phyloP scores from a whole-genome alignment of 805 yeast genomes.

The Cephaloascus albidus region DNA sequence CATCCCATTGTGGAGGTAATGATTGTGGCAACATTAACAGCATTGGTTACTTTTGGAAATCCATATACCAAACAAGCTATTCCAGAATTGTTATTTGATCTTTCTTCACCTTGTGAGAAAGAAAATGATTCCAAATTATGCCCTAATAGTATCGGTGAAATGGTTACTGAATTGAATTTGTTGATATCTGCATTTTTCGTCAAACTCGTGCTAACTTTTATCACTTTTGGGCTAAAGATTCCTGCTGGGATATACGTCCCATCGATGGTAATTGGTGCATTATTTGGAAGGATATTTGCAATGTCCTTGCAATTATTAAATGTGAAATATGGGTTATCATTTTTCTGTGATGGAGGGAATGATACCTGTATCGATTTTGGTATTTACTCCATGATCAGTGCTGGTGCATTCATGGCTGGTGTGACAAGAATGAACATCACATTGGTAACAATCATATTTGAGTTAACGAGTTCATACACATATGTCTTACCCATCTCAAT shows the following conservation, averaged over 20 bases:
- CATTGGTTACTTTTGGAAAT: conserved; percentile 36
- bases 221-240: conserved; percentile 48
- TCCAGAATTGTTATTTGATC: conserved; percentile 36
- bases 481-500: conserved; percentile 50
- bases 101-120: conserved; percentile 42
- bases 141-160: conserved; percentile 14
- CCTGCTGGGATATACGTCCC: conserved; percentile 60
- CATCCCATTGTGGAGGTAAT: conserved; percentile 37
- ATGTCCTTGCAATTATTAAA: conserved; percentile 29
- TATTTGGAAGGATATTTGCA: conserved; percentile 45
- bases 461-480: conserved; percentile 45
- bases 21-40: conserved; percentile 33
- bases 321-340: conserved; percentile 5
- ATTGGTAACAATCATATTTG: conserved; percentile 40
- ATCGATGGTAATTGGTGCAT: conserved; percentile 54
- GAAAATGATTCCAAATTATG: conserved; percentile 18
- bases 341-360: conserved; percentile 8
- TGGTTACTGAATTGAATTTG: conserved; percentile 18
- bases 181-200: conserved; percentile 31
- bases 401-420: conserved; percentile 51
- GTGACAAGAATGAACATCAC: conserved; percentile 47
- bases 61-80: conserved; percentile 39
- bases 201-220: conserved; percentile 35
- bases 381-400: conserved; percentile 44
- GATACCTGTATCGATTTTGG: conserved; percentile 33